Base-by-base conservation (phyloP, 1,139 yeast species). In the Saccharomyces hybrid region DNA sequence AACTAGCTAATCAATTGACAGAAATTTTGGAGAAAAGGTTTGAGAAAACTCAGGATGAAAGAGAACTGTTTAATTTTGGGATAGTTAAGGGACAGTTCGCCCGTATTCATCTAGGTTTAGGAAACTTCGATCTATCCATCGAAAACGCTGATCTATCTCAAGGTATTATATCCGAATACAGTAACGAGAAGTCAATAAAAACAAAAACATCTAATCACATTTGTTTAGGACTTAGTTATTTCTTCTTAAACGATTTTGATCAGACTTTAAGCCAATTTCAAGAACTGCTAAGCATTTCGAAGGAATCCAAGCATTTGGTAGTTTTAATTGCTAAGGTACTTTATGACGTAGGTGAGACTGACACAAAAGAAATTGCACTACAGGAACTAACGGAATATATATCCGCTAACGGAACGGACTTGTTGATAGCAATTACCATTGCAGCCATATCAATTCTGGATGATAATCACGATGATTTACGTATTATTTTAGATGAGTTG, bases 401-500 rank as follows among this genome's bases (percentile, higher is more conserved):
- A 49, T 86, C 80, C 57, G 75, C 73, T 11, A 72, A 80, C 54
- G 96, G 95, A 0, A 75, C 86, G 1, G 80, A 88, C 0, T 71
- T 88, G 49, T 67, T 82, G 29, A 81, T 88, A 7, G 83, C 88
- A 0, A 69, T 90, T 52, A 80, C 90, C 0, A 75, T 91, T 49
- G 97, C 96, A 5, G 93, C 95, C 0, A 83, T 91, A 47, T 83
- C 95, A 0, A 69, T 91, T 5, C 76, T 82, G n/a, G 90, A 88
- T 52, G 57, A 60, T n/a, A 60, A 60, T n/a, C 49, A 50, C 3
- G 75, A 73, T 0, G 89, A 86, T 29, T 78, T 87, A 60, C 72
- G 80, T 48, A 80, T 76, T 1, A 84, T 95, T 0, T 79, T 88
- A 19, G 78, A 78, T 53, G 96, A 89, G 66, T 72, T 91, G 48